Evolutionary conservation across 1,284 basidiomycete genomes (phyloP), one percentile per base, ranked within the genome.

Genomic region (Sporisorium graminicola): DNA sequence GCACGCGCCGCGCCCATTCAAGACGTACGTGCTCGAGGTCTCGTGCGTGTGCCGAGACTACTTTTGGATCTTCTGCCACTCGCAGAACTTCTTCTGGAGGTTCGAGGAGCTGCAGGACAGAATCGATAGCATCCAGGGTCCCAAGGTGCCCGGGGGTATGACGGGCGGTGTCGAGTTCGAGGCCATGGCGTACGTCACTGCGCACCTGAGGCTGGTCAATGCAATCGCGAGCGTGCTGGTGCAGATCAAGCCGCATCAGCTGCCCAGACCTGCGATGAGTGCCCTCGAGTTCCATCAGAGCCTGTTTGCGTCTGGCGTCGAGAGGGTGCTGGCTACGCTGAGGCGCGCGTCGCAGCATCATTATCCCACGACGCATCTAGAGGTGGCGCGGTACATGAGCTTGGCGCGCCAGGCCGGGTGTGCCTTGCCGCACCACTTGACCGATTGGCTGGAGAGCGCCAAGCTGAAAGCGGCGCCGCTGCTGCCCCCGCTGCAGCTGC

Each of bases 151-250:
- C 0, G 94, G 94, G 8, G 96, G 96, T 8, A 98, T 98, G 91
- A 98, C 97, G 0, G 97, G 96, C 9, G 96, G 97, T 12, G 97
- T 99, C 12, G 96, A 98, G 85, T 95, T 92, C 84, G 96, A 99
- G 86, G 96, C 96, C 0, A 97, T 98, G 92, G 90, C 90, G 16
- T 98, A 98, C 86, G 90, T 96, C 40, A 81, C 79, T 2, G 55
- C 58, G 13, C 72, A 83, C 42, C 49, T 85, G 9, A 46, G 67
- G 2, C 58, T 85, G 13, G 43, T 85, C 42, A 81, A 81, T 47
- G 27, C 57, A 13, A 37, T 84, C 7, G 71, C 68, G 20, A 50
- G 24, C 10, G 46, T 55, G 16, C 35, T 81, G n/a, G 58, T 49
- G n/a, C 61, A 52, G 51, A 10, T 31, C 33, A 72, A 63, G 57